Base-by-base conservation (phyloP, 371 early-diverging fungal species). In the Saksenaea vasiformis region DNA sequence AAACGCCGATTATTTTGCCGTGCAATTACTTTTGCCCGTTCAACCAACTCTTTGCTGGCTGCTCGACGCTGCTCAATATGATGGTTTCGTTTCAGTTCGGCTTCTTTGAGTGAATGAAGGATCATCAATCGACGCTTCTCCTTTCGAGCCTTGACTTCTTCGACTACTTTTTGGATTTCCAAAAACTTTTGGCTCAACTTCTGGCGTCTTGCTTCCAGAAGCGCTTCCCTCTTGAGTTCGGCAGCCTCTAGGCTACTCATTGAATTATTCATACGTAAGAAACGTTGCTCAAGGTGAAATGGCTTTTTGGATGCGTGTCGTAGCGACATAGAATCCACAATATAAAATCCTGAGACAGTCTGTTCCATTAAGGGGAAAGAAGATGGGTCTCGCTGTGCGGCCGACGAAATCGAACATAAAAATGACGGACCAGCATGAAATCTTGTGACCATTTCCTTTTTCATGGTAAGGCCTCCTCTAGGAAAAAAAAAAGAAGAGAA, bases 21-120 rank as follows among this genome's bases (percentile, higher is more conserved):
- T 17, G 72, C 80, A 24, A 73, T 70, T 7, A 64, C 36, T 41
- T 80, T 80, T 11, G 80, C 80, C 22, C 77, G 66, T 57, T 80
- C 80, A 4, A 80, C 76, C 11, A 67, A 58, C 43, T 77, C 70
- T 58, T 77, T 75, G 17, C 72, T 77, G 9, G 71, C 66, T 9
- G 66, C 63, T 47, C 78, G 66, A 57, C 76, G 66, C 27, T 76
- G 67, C 55, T 80, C 80, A 14, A 80, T 71, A 27, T 73, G 72
- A 1, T 60, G 38, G 4, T 76, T 73, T 26, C 80, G 63, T 13
- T 80, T 80, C 22, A 56, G 28, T 51, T 80, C 80, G 31, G 80
- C 80, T n/a, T 68, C 56, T 15, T 67, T 71, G 55, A 79, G 62
- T 2, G 74, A 73, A 36, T 68, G 72, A 13, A 58, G 55, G 35